phyloP scores from a whole-genome alignment of 148 eudicot genomes.

The Drosera capensis region DNA sequence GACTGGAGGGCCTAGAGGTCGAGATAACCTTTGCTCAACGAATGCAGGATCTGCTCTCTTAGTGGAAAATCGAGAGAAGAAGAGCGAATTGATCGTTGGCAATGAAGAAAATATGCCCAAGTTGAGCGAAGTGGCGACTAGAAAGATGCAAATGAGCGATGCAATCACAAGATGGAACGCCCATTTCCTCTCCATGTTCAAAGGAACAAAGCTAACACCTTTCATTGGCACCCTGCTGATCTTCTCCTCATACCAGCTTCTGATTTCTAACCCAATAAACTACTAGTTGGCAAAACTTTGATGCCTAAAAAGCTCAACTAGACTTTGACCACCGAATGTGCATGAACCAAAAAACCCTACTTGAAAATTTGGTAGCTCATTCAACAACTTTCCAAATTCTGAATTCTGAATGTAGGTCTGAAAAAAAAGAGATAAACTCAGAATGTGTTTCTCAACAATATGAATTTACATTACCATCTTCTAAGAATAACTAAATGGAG shows the following conservation, averaged over 20 bases:
- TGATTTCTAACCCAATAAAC: background rate
- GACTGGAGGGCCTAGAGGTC: conserved; percentile 8
- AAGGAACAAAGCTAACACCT: background rate
- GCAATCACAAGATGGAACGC: conserved; percentile 45
- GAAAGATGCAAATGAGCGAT: conserved; percentile 42
- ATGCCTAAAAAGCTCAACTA: background rate
- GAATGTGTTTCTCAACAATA: no score
- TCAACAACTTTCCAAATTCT: no score
- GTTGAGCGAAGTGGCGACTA: conserved; percentile 53
- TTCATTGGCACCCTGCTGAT: background rate
- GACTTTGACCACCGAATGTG: no score
- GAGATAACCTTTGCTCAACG: conserved; percentile 25
- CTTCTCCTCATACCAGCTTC: background rate
- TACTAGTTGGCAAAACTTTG: background rate
- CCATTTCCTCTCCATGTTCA: conserved; percentile 55
- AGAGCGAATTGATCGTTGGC: conserved; percentile 33
- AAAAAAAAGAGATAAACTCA: no score
- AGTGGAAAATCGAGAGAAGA: conserved; percentile 19
- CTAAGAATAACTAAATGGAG: no score
- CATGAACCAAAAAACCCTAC: no score
- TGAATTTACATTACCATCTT: no score
- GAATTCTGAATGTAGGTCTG: no score
- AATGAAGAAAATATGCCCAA: conserved; percentile 52
- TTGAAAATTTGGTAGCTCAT: no score
- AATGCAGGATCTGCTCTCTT: conserved; percentile 23